A percentile compares a stretch with the other conserved stretches of the same genome.
Evolutionary conservation across 352 stramenopile genomes (phyloP).

Genomic region (Phytophthora rubi): DNA sequence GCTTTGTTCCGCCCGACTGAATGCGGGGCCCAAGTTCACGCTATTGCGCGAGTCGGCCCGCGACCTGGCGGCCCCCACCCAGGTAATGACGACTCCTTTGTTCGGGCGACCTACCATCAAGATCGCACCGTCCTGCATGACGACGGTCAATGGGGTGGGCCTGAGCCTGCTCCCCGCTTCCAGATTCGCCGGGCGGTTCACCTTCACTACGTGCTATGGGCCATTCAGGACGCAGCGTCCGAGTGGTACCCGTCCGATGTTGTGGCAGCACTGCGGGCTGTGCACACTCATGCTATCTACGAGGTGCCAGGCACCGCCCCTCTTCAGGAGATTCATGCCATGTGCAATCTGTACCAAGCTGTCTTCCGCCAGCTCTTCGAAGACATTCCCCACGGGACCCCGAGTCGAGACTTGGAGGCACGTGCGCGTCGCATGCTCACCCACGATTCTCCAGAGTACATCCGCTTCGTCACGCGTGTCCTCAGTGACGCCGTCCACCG

Average conservation of each 20-base stretch:
- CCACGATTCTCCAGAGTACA: slow-evolving; percentile 6
- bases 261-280: neutral
- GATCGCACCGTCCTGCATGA: slow-evolving; percentile 14
- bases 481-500: neutral
- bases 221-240: neutral
- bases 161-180: slow-evolving; percentile 2
- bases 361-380: neutral
- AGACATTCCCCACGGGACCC: neutral
- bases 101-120: neutral
- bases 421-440: neutral
- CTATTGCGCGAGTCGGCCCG: neutral
- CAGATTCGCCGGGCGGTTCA: slow-evolving; percentile 9
- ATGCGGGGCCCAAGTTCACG: neutral
- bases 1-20: neutral
- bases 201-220: neutral
- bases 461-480: neutral
- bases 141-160: slow-evolving; percentile 1
- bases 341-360: neutral
- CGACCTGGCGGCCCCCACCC: neutral
- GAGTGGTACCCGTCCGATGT: neutral
- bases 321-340: neutral
- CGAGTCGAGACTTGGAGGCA: neutral
- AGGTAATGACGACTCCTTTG: slow-evolving; percentile 1
- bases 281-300: neutral
- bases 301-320: neutral